Base-by-base conservation (phyloP, 2,329 filamentous ascomycete species). In the Cadophora sp. region DNA sequence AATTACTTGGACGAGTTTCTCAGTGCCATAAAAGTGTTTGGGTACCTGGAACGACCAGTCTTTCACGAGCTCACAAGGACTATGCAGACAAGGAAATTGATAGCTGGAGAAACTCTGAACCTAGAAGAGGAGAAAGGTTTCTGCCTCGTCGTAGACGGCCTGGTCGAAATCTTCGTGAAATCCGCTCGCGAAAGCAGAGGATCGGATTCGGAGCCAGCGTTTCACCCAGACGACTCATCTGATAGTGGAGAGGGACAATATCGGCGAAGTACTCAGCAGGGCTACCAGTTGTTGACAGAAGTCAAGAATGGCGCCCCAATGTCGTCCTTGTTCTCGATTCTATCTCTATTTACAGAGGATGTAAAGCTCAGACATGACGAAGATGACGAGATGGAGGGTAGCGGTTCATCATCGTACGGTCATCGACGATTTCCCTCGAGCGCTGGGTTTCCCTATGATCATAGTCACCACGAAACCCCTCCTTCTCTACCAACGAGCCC, bases 21-120 rank as follows among this genome's bases (percentile, higher is more conserved):
- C 26, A 98, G 94, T 78, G 96, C 97, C 34, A 99, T 99, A 83
- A 99, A 98, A 80, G 96, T 99, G 67, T 99, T 99, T 81, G 96
- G 96, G 9, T 99, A 98, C 77, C 84, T 99, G 53, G 96, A 99
- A 79, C 89, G 96, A 29, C 94, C 96, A 0, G 96, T 99, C 51
- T 99, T 99, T 77, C 97, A 99, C 77, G 96, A 99, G 80, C 87
- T 99, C 74, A 99, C 96, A 0, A 86, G 96, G 68, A 97, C 94
- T 68, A 99, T 99, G 96, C 96, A 99, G 82, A 99, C 97, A 24
- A 87, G 93, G 74, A 97, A 97, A 80, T 85, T 99, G 61, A 97
- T 98, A 76, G 95, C 96, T 5, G 96, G 96, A 34, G 96, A 99
- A 80, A 99, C 96, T 0, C 84, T 99, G 74, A 89, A 97, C 72